Percentiles rank a stretch among this genome's conserved stretches.
phyloP scores from a whole-genome alignment of 768 basidiomycete genomes.

The Lactarius indigo region DNA sequence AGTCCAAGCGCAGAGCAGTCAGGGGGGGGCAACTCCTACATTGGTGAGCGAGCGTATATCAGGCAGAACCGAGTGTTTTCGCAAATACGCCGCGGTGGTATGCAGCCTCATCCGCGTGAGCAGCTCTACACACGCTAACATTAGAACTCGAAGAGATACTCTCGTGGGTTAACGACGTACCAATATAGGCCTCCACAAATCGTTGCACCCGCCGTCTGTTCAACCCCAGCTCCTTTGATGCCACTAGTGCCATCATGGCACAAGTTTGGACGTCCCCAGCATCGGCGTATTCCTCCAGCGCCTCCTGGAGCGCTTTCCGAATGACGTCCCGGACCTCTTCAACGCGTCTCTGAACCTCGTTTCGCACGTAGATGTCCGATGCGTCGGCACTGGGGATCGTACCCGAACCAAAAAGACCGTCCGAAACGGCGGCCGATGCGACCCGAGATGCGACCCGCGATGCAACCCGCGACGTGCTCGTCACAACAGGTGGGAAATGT shows the following conservation, averaged over 20 bases:
- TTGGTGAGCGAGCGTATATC: conserved; percentile 51
- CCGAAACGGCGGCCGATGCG: conserved; percentile 12
- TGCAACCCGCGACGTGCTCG: conserved; percentile 34
- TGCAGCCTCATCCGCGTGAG: conserved; percentile 59
- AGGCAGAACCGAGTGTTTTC: conserved; percentile 56
- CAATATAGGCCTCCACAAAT: conserved; percentile 72
- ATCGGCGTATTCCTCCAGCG: conserved; percentile 35
- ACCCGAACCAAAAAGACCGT: conserved; percentile 19
- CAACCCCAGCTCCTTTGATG: conserved; percentile 54
- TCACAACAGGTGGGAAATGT: conserved; percentile 1
- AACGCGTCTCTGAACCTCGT: conserved; percentile 12
- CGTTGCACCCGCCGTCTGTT: conserved; percentile 40
- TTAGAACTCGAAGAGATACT: background rate
- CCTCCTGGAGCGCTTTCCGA: conserved; percentile 7
- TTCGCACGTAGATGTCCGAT: conserved; percentile 4
- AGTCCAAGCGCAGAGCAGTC: background rate
- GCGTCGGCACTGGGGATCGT: background rate
- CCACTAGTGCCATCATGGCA: conserved; percentile 64
- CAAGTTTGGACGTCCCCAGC: conserved; percentile 76
- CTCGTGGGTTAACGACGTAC: conserved; percentile 38
- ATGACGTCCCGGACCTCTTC: conserved; percentile 20
- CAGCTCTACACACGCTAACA: conserved; percentile 45
- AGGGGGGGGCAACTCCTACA: conserved; percentile 37
- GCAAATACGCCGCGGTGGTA: conserved; percentile 67
- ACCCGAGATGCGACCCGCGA: background rate